Percentiles rank a stretch among this genome's conserved stretches.
Evolutionary conservation across 768 basidiomycete genomes (phyloP).

Genomic region (Mycena polygramma): DNA sequence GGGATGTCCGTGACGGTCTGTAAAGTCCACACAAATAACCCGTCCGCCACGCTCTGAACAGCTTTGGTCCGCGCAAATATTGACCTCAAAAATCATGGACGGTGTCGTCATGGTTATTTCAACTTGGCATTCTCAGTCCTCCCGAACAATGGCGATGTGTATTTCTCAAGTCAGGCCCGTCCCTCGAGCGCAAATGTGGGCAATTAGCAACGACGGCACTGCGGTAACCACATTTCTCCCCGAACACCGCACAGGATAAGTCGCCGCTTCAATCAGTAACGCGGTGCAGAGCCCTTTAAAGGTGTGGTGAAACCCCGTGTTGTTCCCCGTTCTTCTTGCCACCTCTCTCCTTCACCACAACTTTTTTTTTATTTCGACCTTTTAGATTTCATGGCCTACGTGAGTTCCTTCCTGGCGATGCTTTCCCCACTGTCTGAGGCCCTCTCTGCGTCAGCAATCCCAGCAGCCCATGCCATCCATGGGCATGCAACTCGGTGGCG

Average conservation of each 20-base stretch:
- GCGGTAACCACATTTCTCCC: too few species aligned
- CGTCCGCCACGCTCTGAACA: too few species aligned
- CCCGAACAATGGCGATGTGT: too few species aligned
- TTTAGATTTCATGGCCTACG: slow-evolving; percentile 29
- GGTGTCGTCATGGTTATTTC: too few species aligned
- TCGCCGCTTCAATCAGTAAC: background rate
- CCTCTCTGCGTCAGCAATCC: slow-evolving; percentile 15
- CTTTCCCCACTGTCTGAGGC: background rate
- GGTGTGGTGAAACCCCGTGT: too few species aligned
- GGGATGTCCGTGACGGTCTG: too few species aligned
- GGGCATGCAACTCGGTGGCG: slow-evolving; percentile 40
- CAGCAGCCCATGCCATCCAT: slow-evolving; percentile 36
- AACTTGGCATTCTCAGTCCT: too few species aligned
- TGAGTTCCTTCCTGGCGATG: slow-evolving; percentile 3
- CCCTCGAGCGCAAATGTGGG: background rate
- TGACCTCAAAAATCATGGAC: too few species aligned
- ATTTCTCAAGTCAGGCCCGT: background rate
- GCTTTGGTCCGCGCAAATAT: too few species aligned
- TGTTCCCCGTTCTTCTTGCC: slow-evolving; percentile 1
- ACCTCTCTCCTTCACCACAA: background rate
- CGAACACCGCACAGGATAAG: background rate
- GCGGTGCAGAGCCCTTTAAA: background rate
- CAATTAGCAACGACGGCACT: background rate
- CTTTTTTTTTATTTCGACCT: slow-evolving; percentile 14
- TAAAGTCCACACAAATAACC: too few species aligned